These are phyloP conservation scores for Fibroporia radiculosa DNA, from an alignment of 768 basidiomycete genomes.

Conservation along the genomic window DNA sequence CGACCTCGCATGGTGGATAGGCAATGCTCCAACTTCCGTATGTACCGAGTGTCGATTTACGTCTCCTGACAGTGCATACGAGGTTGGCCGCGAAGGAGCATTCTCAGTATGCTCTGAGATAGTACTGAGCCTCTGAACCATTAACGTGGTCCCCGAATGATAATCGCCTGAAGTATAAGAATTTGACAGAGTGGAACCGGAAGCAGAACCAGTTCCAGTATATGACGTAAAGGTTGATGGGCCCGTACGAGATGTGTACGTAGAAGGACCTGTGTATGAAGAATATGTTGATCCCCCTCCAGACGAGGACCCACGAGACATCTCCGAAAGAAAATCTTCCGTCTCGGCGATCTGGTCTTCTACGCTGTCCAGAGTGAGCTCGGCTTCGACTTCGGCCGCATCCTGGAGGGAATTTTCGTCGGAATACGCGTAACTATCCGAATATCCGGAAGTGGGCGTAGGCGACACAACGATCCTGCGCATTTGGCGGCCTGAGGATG, in stretches of 20 bases:
- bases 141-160: constrained; percentile 27
- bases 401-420: constrained; percentile 45
- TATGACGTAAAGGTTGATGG: constrained; percentile 28
- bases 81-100: constrained; percentile 47
- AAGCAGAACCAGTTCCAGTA: constrained; percentile 18
- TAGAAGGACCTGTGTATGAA: constrained; percentile 15
- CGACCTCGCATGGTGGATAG: constrained; percentile 43
- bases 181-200: constrained; percentile 9
- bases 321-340: constrained; percentile 53
- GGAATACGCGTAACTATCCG: constrained; percentile 52
- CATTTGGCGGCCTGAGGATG: constrained; percentile 39
- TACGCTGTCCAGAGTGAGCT: constrained; percentile 42
- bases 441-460: constrained; percentile 34
- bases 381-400: constrained; percentile 54
- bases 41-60: constrained; percentile 39
- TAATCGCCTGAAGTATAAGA: constrained; percentile 16
- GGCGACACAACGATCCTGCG: constrained; percentile 52
- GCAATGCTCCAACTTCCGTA: constrained; percentile 29
- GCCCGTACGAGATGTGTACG: constrained; percentile 8
- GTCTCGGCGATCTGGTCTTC: constrained; percentile 52
- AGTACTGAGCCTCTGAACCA: constrained; percentile 48
- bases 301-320: constrained; percentile 38
- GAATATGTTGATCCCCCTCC: constrained; percentile 9
- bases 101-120: constrained; percentile 79
- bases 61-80: constrained; percentile 27